phyloP scores from a whole-genome alignment of 2,329 filamentous ascomycete species.

The Purpureocillium takamizusanense region DNA sequence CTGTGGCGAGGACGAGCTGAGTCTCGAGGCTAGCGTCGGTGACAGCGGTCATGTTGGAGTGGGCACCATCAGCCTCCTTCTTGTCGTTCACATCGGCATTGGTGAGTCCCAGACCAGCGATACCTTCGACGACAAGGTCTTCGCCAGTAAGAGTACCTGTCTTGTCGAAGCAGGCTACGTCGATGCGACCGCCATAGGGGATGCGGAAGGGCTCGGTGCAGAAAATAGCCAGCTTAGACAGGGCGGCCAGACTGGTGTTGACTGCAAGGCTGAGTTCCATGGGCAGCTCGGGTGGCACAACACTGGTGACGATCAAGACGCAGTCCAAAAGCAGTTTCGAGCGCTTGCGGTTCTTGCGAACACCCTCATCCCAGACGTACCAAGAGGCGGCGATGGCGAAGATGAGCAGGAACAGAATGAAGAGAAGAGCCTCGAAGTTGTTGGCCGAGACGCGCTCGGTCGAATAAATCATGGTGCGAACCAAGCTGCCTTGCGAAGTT shows the following conservation, averaged over 20 bases:
- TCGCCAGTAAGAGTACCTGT: constrained; percentile 95
- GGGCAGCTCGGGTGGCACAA: constrained; percentile 94
- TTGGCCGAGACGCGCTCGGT: constrained; percentile 98
- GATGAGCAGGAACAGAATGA: constrained; percentile 92
- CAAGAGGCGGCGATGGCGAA: constrained; percentile 96
- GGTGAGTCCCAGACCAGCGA: constrained; percentile 77
- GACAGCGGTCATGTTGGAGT: constrained; percentile 68
- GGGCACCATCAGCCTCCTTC: constrained; percentile 69
- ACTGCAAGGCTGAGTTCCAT: constrained; percentile 98
- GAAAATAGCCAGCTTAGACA: constrained; percentile 95
- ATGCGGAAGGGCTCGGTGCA: constrained; percentile 99
- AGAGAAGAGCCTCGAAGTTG: constrained; percentile 90
- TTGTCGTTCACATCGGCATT: constrained; percentile 54
- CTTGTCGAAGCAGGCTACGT: constrained; percentile 97
- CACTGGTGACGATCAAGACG: constrained; percentile 92
- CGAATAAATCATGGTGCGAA: constrained; percentile 99
- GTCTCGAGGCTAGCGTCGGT: constrained; percentile 68
- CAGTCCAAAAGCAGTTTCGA: constrained; percentile 97
- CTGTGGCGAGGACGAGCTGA: constrained; percentile 85
- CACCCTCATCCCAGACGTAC: constrained; percentile 98
- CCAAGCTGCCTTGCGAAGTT: constrained; percentile 93
- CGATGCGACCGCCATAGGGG: constrained; percentile 88
- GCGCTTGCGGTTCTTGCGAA: constrained; percentile 86
- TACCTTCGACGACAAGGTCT: constrained; percentile 92
- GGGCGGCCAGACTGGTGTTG: constrained; percentile 89